Evolutionary conservation across 2,329 filamentous ascomycete species (phyloP), one percentile per base, ranked within the genome.

Genomic region (Mycosphaerelloides madeirae): DNA sequence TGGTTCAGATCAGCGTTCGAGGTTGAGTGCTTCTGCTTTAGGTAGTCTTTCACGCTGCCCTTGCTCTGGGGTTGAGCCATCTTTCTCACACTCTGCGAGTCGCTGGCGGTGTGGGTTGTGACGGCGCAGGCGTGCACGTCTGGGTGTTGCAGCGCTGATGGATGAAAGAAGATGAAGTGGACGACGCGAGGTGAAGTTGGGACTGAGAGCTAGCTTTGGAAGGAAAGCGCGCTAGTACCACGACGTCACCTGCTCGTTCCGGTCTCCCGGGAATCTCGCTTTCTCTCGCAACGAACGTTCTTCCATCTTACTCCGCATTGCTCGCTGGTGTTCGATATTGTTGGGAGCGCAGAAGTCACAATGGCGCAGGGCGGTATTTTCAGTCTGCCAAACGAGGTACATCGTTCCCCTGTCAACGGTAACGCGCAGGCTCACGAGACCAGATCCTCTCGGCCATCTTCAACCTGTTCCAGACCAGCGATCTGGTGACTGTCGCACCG

Each of bases 401-500:
- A 31, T 13, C 38, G 15, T 6, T 28, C 31, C 13, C n/a, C 34
- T 25, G 19, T 9, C 41, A 25, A 28, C 22, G 29, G 40, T 13
- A 18, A 37, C 18, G 40, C 33, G 31, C 37, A 36, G n/a, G n/a
- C 31, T 38, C 49, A 35, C 9, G 29, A 11, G 6, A 11, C 12
- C 40, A 68, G 63, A 60, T 75, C 29, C 65, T 75, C 29, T 59
- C 73, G 32, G 63, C 67, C 36, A 61, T 74, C 47, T 63, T 75
- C 41, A 58, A 58, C 22, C 59, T 64, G 9, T 60, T 73, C 38
- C 57, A 67, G 6, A 73, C 71, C 1, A 62, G 60, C 18, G 58
- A 66, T 39, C 62, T 75, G 13, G 59, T 87, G 20, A 71, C 72
- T 12, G 59, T 85, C 43, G 74, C 79, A 32, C 59, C 73, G 35